Conservation (phyloP, 208 protist genomes). For the Wallacemonas sp. region DNA sequence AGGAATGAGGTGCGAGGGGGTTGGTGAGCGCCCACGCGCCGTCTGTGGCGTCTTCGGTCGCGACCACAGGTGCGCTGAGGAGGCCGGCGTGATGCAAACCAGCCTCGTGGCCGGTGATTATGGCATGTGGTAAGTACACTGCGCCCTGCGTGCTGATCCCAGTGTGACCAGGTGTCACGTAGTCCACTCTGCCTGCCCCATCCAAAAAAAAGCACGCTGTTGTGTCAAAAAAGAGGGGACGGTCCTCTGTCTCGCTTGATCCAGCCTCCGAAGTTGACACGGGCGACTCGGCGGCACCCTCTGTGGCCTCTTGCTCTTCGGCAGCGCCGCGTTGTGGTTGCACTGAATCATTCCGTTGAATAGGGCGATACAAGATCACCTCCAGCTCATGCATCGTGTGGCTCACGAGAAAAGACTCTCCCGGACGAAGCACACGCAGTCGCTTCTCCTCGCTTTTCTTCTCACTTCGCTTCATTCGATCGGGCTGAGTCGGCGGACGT, state of each 20-base stretch:
- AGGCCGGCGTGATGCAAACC: background rate
- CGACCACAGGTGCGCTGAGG: conserved; percentile 4
- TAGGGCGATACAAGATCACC: conserved; percentile 70
- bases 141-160: conserved; percentile 66
- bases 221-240: conserved; percentile 79
- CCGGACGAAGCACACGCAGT: conserved; percentile 55
- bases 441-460: conserved; percentile 34
- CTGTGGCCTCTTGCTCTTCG: background rate
- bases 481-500: too few species aligned
- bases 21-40: background rate
- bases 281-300: background rate
- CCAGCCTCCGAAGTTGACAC: background rate
- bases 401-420: conserved; percentile 63
- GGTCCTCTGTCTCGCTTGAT: conserved; percentile 8
- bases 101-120: conserved; percentile 49
- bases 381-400: conserved; percentile 64
- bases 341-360: conserved; percentile 25
- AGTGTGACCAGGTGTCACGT: conserved; percentile 62
- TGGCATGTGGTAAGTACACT: conserved; percentile 53
- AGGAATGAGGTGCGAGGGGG: conserved; percentile 3
- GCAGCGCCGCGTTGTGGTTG: background rate
- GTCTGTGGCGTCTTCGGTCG: background rate
- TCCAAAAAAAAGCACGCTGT: conserved; percentile 75
- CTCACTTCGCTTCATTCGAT: conserved; percentile 30
- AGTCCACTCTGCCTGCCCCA: conserved; percentile 56